Percentiles rank a stretch among this genome's conserved stretches.
These are phyloP conservation scores for Ophiosphaerella narmari DNA, from an alignment of 2,329 filamentous ascomycete species.

Conservation along the genomic window DNA sequence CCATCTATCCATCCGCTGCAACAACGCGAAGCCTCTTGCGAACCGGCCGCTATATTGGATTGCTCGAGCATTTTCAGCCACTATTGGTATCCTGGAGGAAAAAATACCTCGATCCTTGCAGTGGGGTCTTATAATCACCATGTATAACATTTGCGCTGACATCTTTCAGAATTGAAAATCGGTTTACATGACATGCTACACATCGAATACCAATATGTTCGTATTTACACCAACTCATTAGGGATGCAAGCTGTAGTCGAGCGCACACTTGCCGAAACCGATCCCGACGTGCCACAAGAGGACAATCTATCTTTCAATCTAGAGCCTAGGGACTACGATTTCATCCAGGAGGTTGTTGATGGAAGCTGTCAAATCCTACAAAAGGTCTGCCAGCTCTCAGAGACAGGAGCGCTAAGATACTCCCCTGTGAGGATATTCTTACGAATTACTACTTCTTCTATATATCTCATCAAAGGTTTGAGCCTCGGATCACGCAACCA, in stretches of 20 bases:
- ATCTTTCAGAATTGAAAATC: constrained; percentile 35
- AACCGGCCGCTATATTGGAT: constrained; percentile 57
- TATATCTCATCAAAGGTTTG: constrained; percentile 59
- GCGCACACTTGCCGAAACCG: constrained; percentile 51
- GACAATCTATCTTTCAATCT: constrained; percentile 51
- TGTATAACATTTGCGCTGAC: constrained; percentile 1
- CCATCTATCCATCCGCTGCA: constrained; percentile 55
- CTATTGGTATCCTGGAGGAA: constrained; percentile 48
- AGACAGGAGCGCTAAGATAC: constrained; percentile 54
- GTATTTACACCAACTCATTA: constrained; percentile 53
- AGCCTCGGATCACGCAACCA: constrained; percentile 56
- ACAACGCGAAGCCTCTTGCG: constrained; percentile 48
- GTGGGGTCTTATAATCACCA: constrained; percentile 20
- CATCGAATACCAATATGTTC: constrained; percentile 57
- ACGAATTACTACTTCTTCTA: constrained; percentile 59
- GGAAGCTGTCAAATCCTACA: constrained; percentile 58
- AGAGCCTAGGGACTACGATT: constrained; percentile 58
- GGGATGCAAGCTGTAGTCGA: constrained; percentile 63
- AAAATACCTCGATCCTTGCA: constrained; percentile 46
- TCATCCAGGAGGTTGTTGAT: constrained; percentile 61
- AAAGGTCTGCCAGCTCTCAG: constrained; percentile 55
- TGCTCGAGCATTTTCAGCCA: constrained; percentile 54
- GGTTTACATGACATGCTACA: constrained; percentile 55
- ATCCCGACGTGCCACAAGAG: constrained; percentile 43
- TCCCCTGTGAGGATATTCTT: constrained; percentile 60